Base-by-base conservation (phyloP, 495 filamentous ascomycete genomes). In the Hypoxylon fuscum region DNA sequence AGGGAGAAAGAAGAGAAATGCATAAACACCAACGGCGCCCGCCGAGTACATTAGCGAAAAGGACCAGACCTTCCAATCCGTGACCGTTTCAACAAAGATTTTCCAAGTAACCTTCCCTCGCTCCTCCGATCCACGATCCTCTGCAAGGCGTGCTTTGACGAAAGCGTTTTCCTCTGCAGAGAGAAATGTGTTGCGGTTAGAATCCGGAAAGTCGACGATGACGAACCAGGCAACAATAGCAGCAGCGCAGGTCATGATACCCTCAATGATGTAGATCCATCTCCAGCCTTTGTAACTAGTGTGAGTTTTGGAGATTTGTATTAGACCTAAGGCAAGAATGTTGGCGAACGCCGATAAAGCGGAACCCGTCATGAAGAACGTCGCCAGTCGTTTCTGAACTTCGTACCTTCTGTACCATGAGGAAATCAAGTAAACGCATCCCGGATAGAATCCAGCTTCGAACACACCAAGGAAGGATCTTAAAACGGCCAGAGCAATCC, bases 341-440 rank as follows among this genome's bases (percentile, higher is more conserved):
- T 85, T 81, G 0, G 80, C 81, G 57, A 88, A 88, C 2, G 84
- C 85, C 20, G 84, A 84, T 1, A 85, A 78, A n/a, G 86, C 62
- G 42, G 76, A 81, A 1, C 85, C 84, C 0, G 84, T 78, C 61
- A 83, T 81, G 76, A 86, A 89, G 69, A 88, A 88, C 1, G 80
- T 67, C 2, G 85, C 86, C 37, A 77, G 58, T 22, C 86, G 79
- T 62, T 78, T 79, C 62, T 88, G 86, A 2, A 83, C 79, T 62
- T 84, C 81, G 49, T 85, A 81, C 1, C 86, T 74, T 14, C 78
- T 77, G 42, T 88, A 89, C 86, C 86, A 88, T 37, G 80, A 78
- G 3, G 83, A 85, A 43, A 87, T 82, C 40, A 86, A 78, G 62
- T 86, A 89, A 10, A 83, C 78, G 17, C 81, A 81, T 27, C 82